Conservation (phyloP, 2,329 filamentous ascomycete species). For the Myriosclerotinia duriaeana region DNA sequence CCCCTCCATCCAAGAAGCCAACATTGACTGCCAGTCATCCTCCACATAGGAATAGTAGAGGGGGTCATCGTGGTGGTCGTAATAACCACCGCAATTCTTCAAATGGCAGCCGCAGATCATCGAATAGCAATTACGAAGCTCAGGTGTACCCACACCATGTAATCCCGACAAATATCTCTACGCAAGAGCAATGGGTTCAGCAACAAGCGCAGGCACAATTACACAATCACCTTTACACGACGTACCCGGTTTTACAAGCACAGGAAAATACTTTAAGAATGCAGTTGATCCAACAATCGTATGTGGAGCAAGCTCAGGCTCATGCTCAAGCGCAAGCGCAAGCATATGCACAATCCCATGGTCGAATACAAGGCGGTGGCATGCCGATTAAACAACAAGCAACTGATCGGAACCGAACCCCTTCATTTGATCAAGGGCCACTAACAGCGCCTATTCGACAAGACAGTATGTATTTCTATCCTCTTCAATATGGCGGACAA, state of each 20-base stretch:
- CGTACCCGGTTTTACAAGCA: slow-evolving; percentile 44
- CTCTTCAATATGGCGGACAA: slow-evolving; percentile 44
- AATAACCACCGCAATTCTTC: slow-evolving; percentile 35
- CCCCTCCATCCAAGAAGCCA: slow-evolving; percentile 54
- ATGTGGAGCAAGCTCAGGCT: slow-evolving; percentile 45
- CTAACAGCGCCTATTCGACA: slow-evolving; percentile 57
- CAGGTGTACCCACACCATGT: slow-evolving; percentile 32
- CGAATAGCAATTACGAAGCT: slow-evolving; percentile 39
- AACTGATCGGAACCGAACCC: slow-evolving; percentile 57
- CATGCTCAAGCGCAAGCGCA: slow-evolving; percentile 44
- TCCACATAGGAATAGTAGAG: slow-evolving; percentile 43
- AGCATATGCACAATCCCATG: slow-evolving; percentile 46
- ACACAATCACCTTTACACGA: slow-evolving; percentile 42
- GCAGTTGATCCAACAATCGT: slow-evolving; percentile 50
- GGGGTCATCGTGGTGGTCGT: slow-evolving; percentile 35
- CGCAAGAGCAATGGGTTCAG: slow-evolving; percentile 40
- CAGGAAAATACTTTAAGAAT: slow-evolving; percentile 49
- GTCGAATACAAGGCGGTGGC: slow-evolving; percentile 40
- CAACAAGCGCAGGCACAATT: slow-evolving; percentile 40
- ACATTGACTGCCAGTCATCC: slow-evolving; percentile 55
- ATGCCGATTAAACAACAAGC: slow-evolving; percentile 40
- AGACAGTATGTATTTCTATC: slow-evolving; percentile 54
- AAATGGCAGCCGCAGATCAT: slow-evolving; percentile 39
- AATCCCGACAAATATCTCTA: slow-evolving; percentile 32
- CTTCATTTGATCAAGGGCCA: slow-evolving; percentile 62